Conservation (phyloP, 2,329 filamentous ascomycete species). For the Ceratocystis lukuohia region DNA sequence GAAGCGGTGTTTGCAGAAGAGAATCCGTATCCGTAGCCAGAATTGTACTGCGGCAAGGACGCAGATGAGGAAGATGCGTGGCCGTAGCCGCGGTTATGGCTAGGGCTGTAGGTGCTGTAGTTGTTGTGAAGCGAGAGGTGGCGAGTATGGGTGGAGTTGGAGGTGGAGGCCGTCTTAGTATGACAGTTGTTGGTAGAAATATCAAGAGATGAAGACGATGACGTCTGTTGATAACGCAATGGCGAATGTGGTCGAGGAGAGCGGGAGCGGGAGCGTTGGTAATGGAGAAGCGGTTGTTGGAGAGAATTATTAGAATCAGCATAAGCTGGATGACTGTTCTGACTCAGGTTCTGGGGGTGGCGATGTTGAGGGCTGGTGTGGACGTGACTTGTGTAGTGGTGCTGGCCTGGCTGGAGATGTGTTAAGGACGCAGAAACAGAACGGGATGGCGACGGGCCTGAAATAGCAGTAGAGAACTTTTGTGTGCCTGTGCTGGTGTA, state of each 20-base stretch:
- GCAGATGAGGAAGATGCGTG: neutral
- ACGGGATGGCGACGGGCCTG: conserved; percentile 5
- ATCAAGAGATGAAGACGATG: neutral
- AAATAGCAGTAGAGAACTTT: neutral
- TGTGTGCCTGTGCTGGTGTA: conserved; percentile 1
- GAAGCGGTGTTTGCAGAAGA: neutral
- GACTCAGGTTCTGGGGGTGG: neutral
- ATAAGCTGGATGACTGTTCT: neutral
- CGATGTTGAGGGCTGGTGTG: neutral
- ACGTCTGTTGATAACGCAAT: neutral
- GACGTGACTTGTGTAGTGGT: neutral
- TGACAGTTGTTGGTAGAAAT: neutral
- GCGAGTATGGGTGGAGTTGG: neutral
- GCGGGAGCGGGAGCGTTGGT: conserved; percentile 28
- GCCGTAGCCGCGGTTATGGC: neutral
- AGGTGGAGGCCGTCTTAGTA: neutral
- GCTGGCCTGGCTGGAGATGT: neutral
- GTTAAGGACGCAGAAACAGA: conserved; percentile 8
- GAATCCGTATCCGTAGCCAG: neutral
- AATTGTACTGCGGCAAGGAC: neutral
- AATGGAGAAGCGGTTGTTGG: conserved; percentile 24
- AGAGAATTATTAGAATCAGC: conserved; percentile 27
- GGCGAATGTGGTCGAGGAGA: conserved; percentile 21
- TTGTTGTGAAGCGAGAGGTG: conserved; percentile 8
- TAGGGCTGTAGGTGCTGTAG: neutral